These are phyloP conservation scores for Albatrellus ellisii DNA, from an alignment of 768 basidiomycete species.

Conservation along the genomic window DNA sequence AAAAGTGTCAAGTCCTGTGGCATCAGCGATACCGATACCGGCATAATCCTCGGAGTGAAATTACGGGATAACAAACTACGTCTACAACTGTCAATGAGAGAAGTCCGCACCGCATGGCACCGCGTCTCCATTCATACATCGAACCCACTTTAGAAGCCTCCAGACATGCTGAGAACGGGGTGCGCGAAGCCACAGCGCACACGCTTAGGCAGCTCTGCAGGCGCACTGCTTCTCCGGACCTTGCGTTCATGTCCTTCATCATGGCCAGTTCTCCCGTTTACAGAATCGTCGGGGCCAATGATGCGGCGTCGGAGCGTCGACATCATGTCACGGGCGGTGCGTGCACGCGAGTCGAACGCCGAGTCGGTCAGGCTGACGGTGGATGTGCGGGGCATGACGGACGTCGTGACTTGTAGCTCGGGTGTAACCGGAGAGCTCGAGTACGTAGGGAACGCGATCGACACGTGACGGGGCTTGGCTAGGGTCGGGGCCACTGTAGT, in stretches of 20 bases:
- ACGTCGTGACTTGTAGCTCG: constrained; percentile 34
- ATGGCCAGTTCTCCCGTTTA: constrained; percentile 12
- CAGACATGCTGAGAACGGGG: constrained; percentile 42
- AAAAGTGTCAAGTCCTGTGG: no score
- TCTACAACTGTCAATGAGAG: no score
- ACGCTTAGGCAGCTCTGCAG: constrained; percentile 40
- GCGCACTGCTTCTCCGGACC: constrained; percentile 41
- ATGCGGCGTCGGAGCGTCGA: constrained; percentile 47
- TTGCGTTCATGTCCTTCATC: constrained; percentile 25
- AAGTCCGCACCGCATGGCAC: no score
- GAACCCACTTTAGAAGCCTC: constrained; percentile 36
- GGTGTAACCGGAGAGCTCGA: constrained; percentile 26
- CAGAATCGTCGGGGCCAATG: constrained; percentile 7
- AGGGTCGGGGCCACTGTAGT: constrained; percentile 11
- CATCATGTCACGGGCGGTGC: constrained; percentile 52
- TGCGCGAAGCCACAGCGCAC: constrained; percentile 45
- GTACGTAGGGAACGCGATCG: constrained; percentile 24
- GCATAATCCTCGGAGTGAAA: no score
- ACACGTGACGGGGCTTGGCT: constrained; percentile 16
- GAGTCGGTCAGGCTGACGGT: constrained; percentile 25
- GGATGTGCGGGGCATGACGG: constrained; percentile 33
- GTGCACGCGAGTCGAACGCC: constrained; percentile 37
- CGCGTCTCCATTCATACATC: neutral
- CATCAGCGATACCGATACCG: no score
- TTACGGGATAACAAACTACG: no score